Conservation (phyloP, 371 early-diverging fungal genomes). For the Zychaea mexicana region DNA sequence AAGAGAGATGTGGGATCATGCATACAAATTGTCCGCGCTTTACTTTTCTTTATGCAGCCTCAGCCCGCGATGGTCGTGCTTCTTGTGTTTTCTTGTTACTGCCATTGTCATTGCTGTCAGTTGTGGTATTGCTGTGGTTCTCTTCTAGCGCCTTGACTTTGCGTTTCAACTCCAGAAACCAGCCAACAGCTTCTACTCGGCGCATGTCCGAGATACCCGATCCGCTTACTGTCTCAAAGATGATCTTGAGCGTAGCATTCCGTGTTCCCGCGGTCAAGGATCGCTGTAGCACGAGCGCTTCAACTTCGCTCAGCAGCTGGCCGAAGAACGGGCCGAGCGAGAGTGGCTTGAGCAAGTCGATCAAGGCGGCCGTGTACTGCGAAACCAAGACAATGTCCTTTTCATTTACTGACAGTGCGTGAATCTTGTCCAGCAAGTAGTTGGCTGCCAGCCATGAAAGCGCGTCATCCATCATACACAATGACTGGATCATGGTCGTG, state of each 20-base stretch:
- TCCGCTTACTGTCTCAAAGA: slow-evolving; percentile 53
- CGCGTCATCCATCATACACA: slow-evolving; percentile 63
- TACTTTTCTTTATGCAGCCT: not conserved
- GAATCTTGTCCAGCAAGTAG: slow-evolving; percentile 46
- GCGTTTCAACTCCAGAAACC: slow-evolving; percentile 48
- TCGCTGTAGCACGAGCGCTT: slow-evolving; percentile 21
- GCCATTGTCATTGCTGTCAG: too few species aligned
- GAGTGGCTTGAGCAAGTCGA: slow-evolving; percentile 48
- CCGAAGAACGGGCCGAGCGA: slow-evolving; percentile 53
- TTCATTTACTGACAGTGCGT: slow-evolving; percentile 16
- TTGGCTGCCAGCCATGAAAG: slow-evolving; percentile 61
- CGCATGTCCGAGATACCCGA: slow-evolving; percentile 54
- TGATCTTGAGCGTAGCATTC: slow-evolving; percentile 38
- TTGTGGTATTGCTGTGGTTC: too few species aligned
- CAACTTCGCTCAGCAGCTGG: slow-evolving; percentile 25
- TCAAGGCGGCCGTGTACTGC: slow-evolving; percentile 34
- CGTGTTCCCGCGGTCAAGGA: slow-evolving; percentile 24
- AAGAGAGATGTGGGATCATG: not conserved
- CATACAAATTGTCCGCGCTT: not conserved
- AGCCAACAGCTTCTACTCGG: slow-evolving; percentile 48
- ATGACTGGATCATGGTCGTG: slow-evolving; percentile 56
- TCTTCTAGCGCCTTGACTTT: slow-evolving; percentile 11
- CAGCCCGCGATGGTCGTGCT: not conserved
- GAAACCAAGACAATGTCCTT: slow-evolving; percentile 26
- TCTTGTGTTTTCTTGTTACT: not conserved